Evolutionary conservation across 2,329 filamentous ascomycete species (phyloP).

Genomic region (Aspergillus viridinutans): DNA sequence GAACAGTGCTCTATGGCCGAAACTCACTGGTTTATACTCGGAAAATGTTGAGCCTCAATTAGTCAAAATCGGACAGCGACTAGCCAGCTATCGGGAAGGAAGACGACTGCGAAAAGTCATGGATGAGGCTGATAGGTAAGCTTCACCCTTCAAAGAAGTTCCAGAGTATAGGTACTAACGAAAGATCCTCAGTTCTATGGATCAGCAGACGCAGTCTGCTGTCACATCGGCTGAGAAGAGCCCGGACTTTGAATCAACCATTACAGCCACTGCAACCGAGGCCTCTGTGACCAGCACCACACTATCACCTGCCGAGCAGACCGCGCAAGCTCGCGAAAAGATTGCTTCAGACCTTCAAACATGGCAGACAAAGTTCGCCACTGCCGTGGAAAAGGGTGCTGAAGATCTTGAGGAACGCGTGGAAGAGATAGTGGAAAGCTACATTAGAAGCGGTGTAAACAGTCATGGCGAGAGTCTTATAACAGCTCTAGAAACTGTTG

Average conservation of each 20-base stretch:
- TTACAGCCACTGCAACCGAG: constrained; percentile 24
- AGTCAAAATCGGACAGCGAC: constrained; percentile 81
- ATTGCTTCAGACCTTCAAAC: constrained; percentile 73
- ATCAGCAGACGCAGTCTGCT: constrained; percentile 20
- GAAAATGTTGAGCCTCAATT: constrained; percentile 96
- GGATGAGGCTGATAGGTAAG: constrained; percentile 50
- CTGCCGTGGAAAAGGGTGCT: constrained; percentile 78
- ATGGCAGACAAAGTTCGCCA: constrained; percentile 86
- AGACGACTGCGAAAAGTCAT: constrained; percentile 59
- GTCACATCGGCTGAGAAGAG: constrained; percentile 15
- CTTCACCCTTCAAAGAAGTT: neutral
- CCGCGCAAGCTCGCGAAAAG: constrained; percentile 51
- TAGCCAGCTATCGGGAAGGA: constrained; percentile 62
- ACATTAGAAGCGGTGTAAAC: constrained; percentile 62
- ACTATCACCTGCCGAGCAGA: constrained; percentile 44
- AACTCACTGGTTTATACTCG: constrained; percentile 72
- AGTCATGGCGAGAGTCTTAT: constrained; percentile 50
- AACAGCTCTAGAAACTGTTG: constrained; percentile 62
- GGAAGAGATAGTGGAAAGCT: constrained; percentile 65
- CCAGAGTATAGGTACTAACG: constrained; percentile 6
- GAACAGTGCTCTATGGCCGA: constrained; percentile 74
- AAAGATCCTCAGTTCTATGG: constrained; percentile 14
- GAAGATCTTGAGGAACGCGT: constrained; percentile 62
- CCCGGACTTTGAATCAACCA: constrained; percentile 15
- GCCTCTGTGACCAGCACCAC: constrained; percentile 24